Percentiles rank a stretch among this genome's conserved stretches.
phyloP scores from a whole-genome alignment of 805 yeast species.

The Zygosaccharomyces gambellarensis region DNA sequence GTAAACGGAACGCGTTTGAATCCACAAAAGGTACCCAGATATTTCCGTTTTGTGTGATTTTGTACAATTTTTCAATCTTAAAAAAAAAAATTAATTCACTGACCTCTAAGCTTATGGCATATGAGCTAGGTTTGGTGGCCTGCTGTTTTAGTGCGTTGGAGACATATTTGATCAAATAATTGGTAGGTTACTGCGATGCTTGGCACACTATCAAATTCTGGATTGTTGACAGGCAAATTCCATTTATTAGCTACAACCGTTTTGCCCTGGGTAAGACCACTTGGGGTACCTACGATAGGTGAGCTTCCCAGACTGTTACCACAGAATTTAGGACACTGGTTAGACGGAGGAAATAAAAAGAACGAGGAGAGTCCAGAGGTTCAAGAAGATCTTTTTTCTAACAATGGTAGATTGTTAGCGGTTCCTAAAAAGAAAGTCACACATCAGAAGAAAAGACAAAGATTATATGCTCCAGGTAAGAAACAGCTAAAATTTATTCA shows the following conservation, averaged over 20 bases:
- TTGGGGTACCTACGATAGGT: not conserved
- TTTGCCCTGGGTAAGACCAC: conserved; percentile 5
- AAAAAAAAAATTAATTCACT: not conserved
- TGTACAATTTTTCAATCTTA: not conserved
- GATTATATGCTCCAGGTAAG: conserved; percentile 75
- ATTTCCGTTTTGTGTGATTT: conserved; percentile 3
- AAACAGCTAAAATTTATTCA: conserved; percentile 74
- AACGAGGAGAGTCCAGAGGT: not conserved
- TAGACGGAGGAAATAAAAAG: not conserved
- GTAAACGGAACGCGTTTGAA: conserved; percentile 8
- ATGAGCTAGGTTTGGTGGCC: too few species aligned
- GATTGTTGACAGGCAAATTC: not conserved
- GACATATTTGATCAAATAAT: not conserved
- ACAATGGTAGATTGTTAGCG: conserved; percentile 74
- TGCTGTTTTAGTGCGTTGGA: too few species aligned
- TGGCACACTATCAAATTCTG: not conserved
- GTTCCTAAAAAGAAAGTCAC: conserved; percentile 94
- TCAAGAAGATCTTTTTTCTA: conserved; percentile 40
- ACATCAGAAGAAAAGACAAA: conserved; percentile 76
- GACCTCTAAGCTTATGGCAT: too few species aligned
- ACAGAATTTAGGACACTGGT: conserved; percentile 6
- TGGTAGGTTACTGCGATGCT: not conserved
- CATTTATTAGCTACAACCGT: not conserved
- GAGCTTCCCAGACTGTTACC: conserved; percentile 8
- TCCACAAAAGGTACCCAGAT: conserved; percentile 3